Base-by-base conservation (phyloP, 2,329 filamentous ascomycete species). In the Biscogniauxia sp. region DNA sequence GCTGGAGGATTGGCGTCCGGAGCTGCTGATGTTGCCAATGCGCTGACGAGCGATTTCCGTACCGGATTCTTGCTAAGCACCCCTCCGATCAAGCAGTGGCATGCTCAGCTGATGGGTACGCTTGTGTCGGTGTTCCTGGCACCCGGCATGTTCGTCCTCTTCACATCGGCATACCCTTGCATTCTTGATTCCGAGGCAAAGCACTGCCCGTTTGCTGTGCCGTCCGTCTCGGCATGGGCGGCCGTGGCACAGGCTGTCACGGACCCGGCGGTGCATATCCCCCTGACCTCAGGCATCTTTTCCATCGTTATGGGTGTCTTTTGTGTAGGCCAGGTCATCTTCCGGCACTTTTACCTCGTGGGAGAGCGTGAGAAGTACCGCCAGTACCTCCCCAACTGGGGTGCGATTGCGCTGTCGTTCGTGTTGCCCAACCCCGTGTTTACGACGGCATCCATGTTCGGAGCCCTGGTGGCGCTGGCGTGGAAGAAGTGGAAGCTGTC, bases 81-180 rank as follows among this genome's bases (percentile, higher is more conserved):
- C 0, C 82, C 87, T 0, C 87, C 88, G 0, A 80, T 83, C 61
- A 81, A 86, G 71, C 88, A 90, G 73, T 90, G 86, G 79, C 79
- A 87, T 65, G 87, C 87, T 0, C 88, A 90, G 73, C 81, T 79
- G 51, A 74, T 88, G 15, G 87, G 87, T 26, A 84, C 84, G 8
- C 72, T 88, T 32, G 81, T 89, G 54, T 82, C 87, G n/a, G 79
- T 89, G 66, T 89, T 88, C 76, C 75, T 90, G 13, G 85, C 87
- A 0, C 87, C 87, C 0, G 86, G 84, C 9, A 81, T 90, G 66
- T 90, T 89, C 69, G 82, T 89, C 37, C 82, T 90, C 52, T 90
- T 90, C 77, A 82, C 85, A 63, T 80, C 82, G 5, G 88, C 88
- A 0, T 90, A 91, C 72, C 88, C 87, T 0, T 90, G 88, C 70